Percentiles rank a stretch among this genome's conserved stretches.
These are phyloP conservation scores for Liriodendron chinense DNA, from an alignment of 164 flowering plant genomes.

Conservation along the genomic window DNA sequence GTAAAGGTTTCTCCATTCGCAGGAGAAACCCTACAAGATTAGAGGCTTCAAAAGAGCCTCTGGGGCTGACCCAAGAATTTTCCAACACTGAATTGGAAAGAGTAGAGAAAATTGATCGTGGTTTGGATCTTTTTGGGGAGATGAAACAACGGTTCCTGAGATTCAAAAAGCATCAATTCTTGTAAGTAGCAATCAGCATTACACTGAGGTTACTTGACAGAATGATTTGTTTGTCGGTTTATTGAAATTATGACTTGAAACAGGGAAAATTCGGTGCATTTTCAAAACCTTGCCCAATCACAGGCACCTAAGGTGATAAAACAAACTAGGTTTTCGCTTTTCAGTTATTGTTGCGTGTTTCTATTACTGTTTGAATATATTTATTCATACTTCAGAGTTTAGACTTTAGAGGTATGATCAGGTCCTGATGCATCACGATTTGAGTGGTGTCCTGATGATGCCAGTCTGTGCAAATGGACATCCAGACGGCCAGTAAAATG, in stretches of 20 bases:
- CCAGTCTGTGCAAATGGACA: no score
- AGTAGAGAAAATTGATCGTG: slow-evolving; percentile 22
- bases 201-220: slow-evolving; percentile 1
- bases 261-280: slow-evolving; percentile 73
- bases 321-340: neutral
- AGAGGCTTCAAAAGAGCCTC: slow-evolving; percentile 43
- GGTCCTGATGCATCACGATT: neutral
- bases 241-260: slow-evolving; percentile 11
- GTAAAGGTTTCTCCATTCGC: slow-evolving; percentile 15
- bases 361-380: neutral
- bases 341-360: neutral
- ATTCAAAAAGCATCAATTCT: slow-evolving; percentile 66
- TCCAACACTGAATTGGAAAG: slow-evolving; percentile 23
- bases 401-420: neutral
- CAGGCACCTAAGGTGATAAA: slow-evolving; percentile 84
- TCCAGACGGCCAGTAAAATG: no score
- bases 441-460: no score
- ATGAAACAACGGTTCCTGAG: slow-evolving; percentile 66
- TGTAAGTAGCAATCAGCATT: slow-evolving; percentile 47
- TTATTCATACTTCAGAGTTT: neutral
- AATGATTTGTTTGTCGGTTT: slow-evolving; percentile 9
- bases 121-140: slow-evolving; percentile 41
- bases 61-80: slow-evolving; percentile 36
- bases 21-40: slow-evolving; percentile 36
- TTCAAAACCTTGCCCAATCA: slow-evolving; percentile 53